Conservation (phyloP, 2,329 filamentous ascomycete species). For the Neophaeococcomyces aloes region DNA sequence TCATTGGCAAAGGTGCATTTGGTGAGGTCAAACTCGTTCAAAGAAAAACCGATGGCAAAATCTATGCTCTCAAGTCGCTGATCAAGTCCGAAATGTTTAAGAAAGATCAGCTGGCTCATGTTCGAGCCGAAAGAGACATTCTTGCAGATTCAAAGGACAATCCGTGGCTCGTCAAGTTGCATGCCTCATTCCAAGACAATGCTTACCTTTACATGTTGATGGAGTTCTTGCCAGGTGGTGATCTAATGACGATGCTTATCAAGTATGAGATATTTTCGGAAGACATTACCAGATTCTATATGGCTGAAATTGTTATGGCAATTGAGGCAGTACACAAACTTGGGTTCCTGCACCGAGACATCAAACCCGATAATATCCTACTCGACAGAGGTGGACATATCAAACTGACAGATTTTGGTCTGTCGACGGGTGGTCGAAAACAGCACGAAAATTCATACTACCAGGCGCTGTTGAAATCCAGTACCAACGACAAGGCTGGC, state of each 20-base stretch:
- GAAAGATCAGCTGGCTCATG: slow-evolving; percentile 94
- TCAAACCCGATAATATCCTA: slow-evolving; percentile 98
- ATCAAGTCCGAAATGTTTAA: slow-evolving; percentile 99
- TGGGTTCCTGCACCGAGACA: slow-evolving; percentile 97
- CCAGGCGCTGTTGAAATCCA: slow-evolving; percentile 81
- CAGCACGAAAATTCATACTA: slow-evolving; percentile 98
- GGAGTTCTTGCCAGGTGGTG: slow-evolving; percentile 96
- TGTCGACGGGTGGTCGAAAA: slow-evolving; percentile 96
- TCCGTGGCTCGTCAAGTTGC: slow-evolving; percentile 97
- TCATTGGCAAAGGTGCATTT: slow-evolving; percentile 97
- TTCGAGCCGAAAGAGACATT: slow-evolving; percentile 94
- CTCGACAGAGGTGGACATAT: slow-evolving; percentile 92
- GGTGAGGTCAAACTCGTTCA: slow-evolving; percentile 97
- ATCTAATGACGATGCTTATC: slow-evolving; percentile 99
- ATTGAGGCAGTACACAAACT: slow-evolving; percentile 97
- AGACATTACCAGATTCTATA: slow-evolving; percentile 97
- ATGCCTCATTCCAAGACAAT: slow-evolving; percentile 92
- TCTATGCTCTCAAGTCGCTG: slow-evolving; percentile 95
- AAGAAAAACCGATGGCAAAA: slow-evolving; percentile 90
- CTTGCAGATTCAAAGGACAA: slow-evolving; percentile 92
- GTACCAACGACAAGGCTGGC: slow-evolving; percentile 55
- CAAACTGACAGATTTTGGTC: slow-evolving; percentile 94
- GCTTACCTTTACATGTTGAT: slow-evolving; percentile 98
- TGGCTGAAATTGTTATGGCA: slow-evolving; percentile 95
- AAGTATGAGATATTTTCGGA: slow-evolving; percentile 99